Conservation (phyloP, 305 asterid genomes). For the Fraxinus sp. region DNA sequence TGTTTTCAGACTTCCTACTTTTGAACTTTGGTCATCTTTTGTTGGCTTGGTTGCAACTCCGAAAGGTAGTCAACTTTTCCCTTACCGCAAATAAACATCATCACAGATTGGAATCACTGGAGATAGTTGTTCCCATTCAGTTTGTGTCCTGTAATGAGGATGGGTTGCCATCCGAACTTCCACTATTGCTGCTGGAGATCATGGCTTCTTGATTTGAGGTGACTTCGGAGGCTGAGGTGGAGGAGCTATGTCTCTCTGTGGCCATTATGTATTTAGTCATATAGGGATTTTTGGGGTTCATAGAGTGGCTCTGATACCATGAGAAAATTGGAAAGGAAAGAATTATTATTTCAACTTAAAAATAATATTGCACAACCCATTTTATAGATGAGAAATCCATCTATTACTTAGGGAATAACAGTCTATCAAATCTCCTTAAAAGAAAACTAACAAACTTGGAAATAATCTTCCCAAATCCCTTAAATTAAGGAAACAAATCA, state of each 20-base stretch:
- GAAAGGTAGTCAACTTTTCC: neutral
- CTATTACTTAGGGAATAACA: neutral
- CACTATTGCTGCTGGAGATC: neutral
- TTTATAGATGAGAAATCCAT: neutral
- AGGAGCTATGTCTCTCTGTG: neutral
- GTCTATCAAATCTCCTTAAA: neutral
- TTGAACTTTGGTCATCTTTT: neutral
- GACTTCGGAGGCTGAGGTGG: neutral
- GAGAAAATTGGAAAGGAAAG: neutral
- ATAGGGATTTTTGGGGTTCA: neutral
- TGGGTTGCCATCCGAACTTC: neutral
- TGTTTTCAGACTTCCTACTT: neutral
- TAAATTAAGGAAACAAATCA: neutral
- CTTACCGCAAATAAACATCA: neutral
- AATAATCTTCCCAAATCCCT: neutral
- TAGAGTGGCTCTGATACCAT: neutral
- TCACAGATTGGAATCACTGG: neutral
- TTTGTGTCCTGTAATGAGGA: neutral
- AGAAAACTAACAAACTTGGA: neutral
- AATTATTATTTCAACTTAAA: neutral
- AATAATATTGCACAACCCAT: neutral
- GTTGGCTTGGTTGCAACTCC: neutral
- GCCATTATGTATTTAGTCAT: neutral
- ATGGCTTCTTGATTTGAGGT: neutral
- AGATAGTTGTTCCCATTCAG: neutral